phyloP scores from a whole-genome alignment of 495 filamentous ascomycete species.

The Annulohypoxylon maeteangense region DNA sequence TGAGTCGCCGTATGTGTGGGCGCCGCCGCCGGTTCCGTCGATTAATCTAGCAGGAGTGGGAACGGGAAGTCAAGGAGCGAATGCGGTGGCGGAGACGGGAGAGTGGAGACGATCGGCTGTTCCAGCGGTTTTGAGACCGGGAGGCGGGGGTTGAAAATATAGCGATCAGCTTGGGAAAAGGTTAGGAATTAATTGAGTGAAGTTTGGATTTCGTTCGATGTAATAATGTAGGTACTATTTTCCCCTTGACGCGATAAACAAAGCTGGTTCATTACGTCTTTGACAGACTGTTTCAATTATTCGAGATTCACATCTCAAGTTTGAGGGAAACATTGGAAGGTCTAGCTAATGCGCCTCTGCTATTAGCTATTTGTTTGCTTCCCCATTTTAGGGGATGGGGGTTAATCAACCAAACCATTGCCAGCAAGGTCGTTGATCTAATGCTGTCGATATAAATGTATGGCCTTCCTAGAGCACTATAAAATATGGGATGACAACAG shows the following conservation, averaged over 20 bases:
- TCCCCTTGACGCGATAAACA: neutral
- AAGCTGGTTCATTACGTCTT: neutral
- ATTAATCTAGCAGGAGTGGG: neutral
- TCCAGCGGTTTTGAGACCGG: neutral
- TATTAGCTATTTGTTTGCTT: no score
- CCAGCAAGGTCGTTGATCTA: no score
- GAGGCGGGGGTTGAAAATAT: neutral
- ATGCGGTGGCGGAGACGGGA: neutral
- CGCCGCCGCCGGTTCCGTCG: neutral
- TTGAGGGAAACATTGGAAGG: no score
- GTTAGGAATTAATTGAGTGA: neutral
- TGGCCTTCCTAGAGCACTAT: neutral
- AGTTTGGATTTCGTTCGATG: neutral
- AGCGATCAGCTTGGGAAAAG: no score
- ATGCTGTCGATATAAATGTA: no score
- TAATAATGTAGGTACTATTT: neutral
- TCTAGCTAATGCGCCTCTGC: no score
- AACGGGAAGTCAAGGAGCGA: neutral
- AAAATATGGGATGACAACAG: neutral
- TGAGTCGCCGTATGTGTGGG: slow-evolving; percentile 11
- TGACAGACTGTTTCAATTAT: neutral
- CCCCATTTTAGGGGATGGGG: no score
- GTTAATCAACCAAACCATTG: no score
- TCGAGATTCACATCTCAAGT: no score
- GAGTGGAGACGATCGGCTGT: neutral